Evolutionary conservation across 1,139 yeast species (phyloP).

Genomic region (Saccharomyces hybrid): DNA sequence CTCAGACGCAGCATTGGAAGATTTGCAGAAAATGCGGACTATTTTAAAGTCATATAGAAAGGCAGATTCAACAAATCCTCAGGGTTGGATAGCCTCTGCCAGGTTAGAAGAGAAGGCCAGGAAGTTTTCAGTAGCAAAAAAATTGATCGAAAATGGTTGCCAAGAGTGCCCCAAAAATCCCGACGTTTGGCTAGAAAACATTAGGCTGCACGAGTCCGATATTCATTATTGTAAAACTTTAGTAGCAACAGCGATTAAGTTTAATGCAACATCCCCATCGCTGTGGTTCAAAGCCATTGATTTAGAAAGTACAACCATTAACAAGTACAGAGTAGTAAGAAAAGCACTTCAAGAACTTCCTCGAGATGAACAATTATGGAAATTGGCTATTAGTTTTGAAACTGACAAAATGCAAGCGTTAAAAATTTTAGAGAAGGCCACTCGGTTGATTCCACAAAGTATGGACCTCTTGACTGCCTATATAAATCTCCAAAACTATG

Average conservation of each 20-base stretch:
- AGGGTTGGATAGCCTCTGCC: conserved; percentile 87
- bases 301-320: conserved; percentile 49
- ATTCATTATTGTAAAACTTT: conserved; percentile 44
- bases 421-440: conserved; percentile 57
- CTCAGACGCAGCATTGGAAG: conserved; percentile 30
- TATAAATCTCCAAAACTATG: conserved; percentile 37
- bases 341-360: conserved; percentile 54
- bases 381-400: conserved; percentile 45
- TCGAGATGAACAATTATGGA: conserved; percentile 45
- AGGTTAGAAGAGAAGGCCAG: conserved; percentile 64
- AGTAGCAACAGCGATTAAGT: conserved; percentile 58
- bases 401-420: conserved; percentile 41
- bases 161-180: conserved; percentile 56
- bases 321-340: conserved; percentile 53
- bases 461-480: conserved; percentile 60
- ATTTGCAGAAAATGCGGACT: conserved; percentile 49
- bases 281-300: conserved; percentile 71
- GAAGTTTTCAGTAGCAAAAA: conserved; percentile 50
- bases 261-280: conserved; percentile 47
- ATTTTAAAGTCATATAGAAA: conserved; percentile 63
- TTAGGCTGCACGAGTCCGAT: conserved; percentile 54
- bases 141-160: conserved; percentile 66
- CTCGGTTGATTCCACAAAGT: conserved; percentile 58
- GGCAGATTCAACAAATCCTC: conserved; percentile 65
- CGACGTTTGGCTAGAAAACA: conserved; percentile 75